Evolutionary conservation across 192 early-diverging fungal species (phyloP), one percentile per base, ranked within the genome.

Genomic region (Oehlia diaphana): DNA sequence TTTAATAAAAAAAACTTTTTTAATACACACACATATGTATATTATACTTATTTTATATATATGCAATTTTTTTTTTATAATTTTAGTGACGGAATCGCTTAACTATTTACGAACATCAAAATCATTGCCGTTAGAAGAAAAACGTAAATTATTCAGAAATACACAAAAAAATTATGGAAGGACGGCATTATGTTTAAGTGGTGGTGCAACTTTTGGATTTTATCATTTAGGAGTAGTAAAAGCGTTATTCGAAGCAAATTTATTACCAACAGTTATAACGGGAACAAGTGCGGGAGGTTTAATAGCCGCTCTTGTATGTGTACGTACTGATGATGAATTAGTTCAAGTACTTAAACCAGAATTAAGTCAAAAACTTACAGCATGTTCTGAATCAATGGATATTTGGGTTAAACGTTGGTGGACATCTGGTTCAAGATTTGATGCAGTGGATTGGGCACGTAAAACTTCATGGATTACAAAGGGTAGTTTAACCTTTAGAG

Each of bases 401-500:
- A 71, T 77, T 0, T 88, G 89, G 86, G 31, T 87, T 7, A 70
- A 77, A 26, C 83, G 86, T 44, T 81, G 85, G n/a, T 70, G 82
- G 6, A 77, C 50, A 16, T 83, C 83, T 4, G 90, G 90, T 21
- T 82, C 89, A 31, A 63, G 88, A 67, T 91, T 90, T 80, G 90
- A 92, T 76, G 83, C 88, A 10, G 85, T 88, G 35, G 88, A 90
- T 26, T 93, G 92, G 92, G 90, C 89, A 50, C 81, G 85, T 12
- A 89, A 93, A 58, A 86, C 85, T 9, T 89, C 91, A 78, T 91
- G 92, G 88, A 84, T 92, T 47, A 91, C 90, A 13, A 89, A 89
- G 73, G 95, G 95, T 4, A 90, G 91, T 23, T 80, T 95, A 83
- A 99, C 97, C 2, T 99, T 99, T 79, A 78, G 89, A 66, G 97